These are phyloP conservation scores for Mycena filopes DNA, from an alignment of 768 basidiomycete genomes.

Conservation along the genomic window DNA sequence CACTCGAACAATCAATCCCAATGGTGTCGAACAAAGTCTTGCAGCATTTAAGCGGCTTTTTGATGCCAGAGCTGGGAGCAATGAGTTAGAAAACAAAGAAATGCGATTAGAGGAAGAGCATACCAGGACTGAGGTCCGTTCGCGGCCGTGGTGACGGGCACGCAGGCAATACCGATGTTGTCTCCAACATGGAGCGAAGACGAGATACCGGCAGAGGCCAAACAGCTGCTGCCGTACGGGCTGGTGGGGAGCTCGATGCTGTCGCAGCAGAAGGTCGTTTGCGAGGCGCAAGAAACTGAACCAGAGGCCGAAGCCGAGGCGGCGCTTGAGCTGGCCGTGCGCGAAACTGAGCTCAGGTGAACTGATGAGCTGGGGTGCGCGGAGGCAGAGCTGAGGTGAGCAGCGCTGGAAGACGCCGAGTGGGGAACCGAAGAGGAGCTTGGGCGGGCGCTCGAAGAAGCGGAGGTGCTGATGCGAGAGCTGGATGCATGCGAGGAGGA, in stretches of 20 bases:
- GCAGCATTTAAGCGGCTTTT: conserved; percentile 16
- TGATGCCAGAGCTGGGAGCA: conserved; percentile 3
- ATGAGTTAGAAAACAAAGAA: not conserved
- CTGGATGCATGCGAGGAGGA: conserved; percentile 2
- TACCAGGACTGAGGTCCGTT: conserved; percentile 14
- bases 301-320: conserved; percentile 7
- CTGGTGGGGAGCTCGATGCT: not conserved
- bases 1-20: conserved; percentile 16
- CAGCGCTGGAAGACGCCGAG: not conserved
- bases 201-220: conserved; percentile 6
- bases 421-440: not conserved
- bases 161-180: conserved; percentile 9
- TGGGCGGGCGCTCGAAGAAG: not conserved
- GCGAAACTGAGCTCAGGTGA: not conserved
- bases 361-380: not conserved
- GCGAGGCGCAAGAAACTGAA: not conserved
- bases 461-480: not conserved
- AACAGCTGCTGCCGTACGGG: conserved; percentile 3
- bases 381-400: not conserved
- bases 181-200: conserved; percentile 3
- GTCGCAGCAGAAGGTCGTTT: conserved; percentile 15
- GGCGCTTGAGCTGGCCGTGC: conserved; percentile 12
- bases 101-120: not conserved
- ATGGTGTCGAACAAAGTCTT: conserved; percentile 10
- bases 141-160: not conserved